Conservation (phyloP, 1,284 basidiomycete species). For the Blastosporella zonata region DNA sequence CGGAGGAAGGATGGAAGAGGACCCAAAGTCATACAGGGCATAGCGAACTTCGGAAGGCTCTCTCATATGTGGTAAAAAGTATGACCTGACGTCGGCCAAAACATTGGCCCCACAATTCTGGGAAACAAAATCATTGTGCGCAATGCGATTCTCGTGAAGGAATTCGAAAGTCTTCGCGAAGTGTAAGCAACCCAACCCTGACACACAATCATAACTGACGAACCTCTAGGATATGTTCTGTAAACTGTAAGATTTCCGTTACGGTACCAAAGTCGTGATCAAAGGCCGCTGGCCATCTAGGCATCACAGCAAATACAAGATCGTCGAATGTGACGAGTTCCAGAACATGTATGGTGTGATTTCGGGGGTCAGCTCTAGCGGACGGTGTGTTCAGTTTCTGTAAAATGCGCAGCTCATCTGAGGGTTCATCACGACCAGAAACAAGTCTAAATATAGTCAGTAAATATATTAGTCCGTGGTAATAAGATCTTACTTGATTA, state of each 20-base stretch:
- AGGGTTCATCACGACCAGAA: constrained; percentile 4
- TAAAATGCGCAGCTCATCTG: constrained; percentile 14
- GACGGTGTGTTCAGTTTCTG: constrained; percentile 10
- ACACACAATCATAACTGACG: neutral
- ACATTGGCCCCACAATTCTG: constrained; percentile 17
- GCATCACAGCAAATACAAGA: constrained; percentile 18
- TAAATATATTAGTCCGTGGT: neutral
- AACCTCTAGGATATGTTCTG: constrained; percentile 6
- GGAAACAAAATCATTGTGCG: constrained; percentile 15
- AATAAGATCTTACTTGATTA: constrained; percentile 10
- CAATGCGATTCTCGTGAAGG: constrained; percentile 19
- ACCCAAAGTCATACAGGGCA: constrained; percentile 12
- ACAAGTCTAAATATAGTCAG: constrained; percentile 4
- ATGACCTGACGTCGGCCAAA: neutral
- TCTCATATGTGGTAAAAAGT: neutral
- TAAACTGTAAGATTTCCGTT: neutral
- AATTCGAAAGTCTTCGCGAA: constrained; percentile 13
- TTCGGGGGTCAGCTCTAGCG: constrained; percentile 13
- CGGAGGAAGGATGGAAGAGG: constrained; percentile 6
- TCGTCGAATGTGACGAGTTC: constrained; percentile 15
- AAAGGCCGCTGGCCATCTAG: constrained; percentile 9
- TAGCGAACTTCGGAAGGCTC: constrained; percentile 4
- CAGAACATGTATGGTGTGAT: constrained; percentile 17
- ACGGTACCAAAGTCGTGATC: constrained; percentile 3
- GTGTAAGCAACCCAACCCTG: neutral